Base-by-base conservation (phyloP, 164 flowering plant genomes). In the Saururus chinensis region DNA sequence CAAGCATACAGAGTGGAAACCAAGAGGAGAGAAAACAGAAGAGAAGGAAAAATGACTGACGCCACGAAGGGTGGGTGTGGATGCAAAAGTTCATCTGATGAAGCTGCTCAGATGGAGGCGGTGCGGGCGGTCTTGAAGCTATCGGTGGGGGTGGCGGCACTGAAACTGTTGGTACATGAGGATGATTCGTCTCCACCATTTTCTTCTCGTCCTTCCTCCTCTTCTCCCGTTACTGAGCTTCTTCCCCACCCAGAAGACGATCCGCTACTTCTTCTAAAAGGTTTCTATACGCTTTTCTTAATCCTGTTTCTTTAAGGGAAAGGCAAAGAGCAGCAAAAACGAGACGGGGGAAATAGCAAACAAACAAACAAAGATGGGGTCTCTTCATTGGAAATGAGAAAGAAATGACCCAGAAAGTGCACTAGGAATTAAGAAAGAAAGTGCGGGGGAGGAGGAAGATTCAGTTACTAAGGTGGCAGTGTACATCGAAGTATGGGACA, bases 51-150 rank as follows among this genome's bases (percentile, higher is more conserved):
- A 57, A 41, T 53, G 51, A 83, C 90, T 84, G 8, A 92, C 96
- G 81, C 95, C 89, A 85, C 51, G 88, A 73, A 57, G 98, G 95
- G 61, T 89, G 89, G 25, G 96, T 89, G 73, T 84, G 88, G 83
- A 92, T 89, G 91, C 98, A 92, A 68, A 80, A 92, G 60, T 87
- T 72, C 23, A 89, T 86, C 70, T 83, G 87, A 55, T 73, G 81
- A 17, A 92, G 92, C 56, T 92, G 98, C 66, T 87, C 98, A 0
- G 74, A 64, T 20, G 98, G 98, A 14, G 79, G 67, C 63, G 69
- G 77, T 64, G 67, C 64, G 19, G 87, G 82, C 0, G 88, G 82
- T 9, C 56, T 26, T 54, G 74, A 77, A 0, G 89, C 62, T 13
- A 68, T 65, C 9, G 79, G 82, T n/a, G 82, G 66, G 13, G 88